These are phyloP conservation scores for Geranomyces michiganensis DNA, from an alignment of 192 early-diverging fungal genomes.

Conservation along the genomic window DNA sequence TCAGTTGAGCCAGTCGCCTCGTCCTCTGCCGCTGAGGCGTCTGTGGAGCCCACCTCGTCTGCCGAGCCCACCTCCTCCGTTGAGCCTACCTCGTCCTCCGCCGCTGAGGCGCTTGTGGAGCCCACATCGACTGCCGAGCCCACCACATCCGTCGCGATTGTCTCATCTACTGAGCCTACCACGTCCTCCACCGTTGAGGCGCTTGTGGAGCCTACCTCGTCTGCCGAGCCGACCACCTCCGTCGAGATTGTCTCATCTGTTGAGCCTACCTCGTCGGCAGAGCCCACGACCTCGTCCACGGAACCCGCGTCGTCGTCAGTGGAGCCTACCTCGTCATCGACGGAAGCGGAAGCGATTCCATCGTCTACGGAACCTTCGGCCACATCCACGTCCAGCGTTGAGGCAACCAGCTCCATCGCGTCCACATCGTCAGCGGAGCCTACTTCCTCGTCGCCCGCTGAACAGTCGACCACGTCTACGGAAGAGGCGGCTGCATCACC, in stretches of 20 bases:
- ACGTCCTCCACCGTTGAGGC: background rate
- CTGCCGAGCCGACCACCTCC: background rate
- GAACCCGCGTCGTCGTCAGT: background rate
- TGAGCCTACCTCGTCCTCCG: background rate
- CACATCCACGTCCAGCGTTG: background rate
- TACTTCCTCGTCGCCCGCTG: constrained; percentile 4
- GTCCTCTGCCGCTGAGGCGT: too few relatives aligned
- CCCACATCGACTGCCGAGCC: constrained; percentile 2
- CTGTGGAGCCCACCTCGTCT: too few relatives aligned
- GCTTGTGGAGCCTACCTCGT: background rate
- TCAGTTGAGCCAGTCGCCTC: too few relatives aligned
- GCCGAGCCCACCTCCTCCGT: background rate
- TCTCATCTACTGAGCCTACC: too few relatives aligned
- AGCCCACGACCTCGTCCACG: background rate
- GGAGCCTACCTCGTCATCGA: background rate
- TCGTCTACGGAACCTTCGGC: background rate
- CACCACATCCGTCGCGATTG: background rate
- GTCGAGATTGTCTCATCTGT: background rate
- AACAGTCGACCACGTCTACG: constrained; percentile 8
- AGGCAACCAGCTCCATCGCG: background rate
- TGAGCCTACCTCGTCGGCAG: background rate
- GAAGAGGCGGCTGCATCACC: background rate
- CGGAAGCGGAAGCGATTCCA: background rate
- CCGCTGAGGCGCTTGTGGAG: background rate
- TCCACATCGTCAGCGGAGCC: background rate